Evolutionary conservation across 768 basidiomycete genomes (phyloP).

Genomic region (Boletus pseudo-olivaceus): DNA sequence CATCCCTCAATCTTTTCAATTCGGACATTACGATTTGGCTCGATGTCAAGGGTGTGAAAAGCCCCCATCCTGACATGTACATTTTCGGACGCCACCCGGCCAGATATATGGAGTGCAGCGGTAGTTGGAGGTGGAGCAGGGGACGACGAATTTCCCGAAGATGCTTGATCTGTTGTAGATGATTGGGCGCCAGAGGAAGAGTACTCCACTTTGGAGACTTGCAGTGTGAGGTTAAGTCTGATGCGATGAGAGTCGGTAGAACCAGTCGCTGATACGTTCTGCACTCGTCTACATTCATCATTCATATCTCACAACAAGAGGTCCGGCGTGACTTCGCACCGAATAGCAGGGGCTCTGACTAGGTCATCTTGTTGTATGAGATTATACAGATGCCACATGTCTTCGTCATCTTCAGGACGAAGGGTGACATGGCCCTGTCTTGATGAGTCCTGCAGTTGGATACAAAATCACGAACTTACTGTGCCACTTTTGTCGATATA

Average conservation of each 20-base stretch:
- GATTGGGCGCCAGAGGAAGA: slow-evolving; percentile 60
- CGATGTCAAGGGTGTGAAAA: slow-evolving; percentile 92
- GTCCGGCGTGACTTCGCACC: slow-evolving; percentile 40
- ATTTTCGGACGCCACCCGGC: slow-evolving; percentile 83
- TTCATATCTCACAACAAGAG: slow-evolving; percentile 3
- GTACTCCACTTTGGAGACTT: slow-evolving; percentile 78
- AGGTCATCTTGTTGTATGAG: slow-evolving; percentile 86
- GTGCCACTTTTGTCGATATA: slow-evolving; percentile 81
- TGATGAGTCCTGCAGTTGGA: slow-evolving; percentile 17
- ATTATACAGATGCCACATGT: slow-evolving; percentile 99
- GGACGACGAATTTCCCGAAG: slow-evolving; percentile 22
- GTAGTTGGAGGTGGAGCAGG: slow-evolving; percentile 37
- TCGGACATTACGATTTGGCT: slow-evolving; percentile 84
- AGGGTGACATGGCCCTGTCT: slow-evolving; percentile 88
- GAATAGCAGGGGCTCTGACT: slow-evolving; percentile 81
- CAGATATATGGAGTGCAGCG: slow-evolving; percentile 79
- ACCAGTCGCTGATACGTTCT: slow-evolving; percentile 87
- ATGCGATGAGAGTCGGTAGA: slow-evolving; percentile 91
- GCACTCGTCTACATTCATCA: slow-evolving; percentile 61
- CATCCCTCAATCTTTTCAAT: slow-evolving; percentile 86
- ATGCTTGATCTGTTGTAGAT: slow-evolving; percentile 43
- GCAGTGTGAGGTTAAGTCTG: slow-evolving; percentile 77
- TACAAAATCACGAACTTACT: slow-evolving; percentile 44
- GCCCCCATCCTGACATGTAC: slow-evolving; percentile 88
- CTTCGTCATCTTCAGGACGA: slow-evolving; percentile 96